Base-by-base conservation (phyloP, 2,329 filamentous ascomycete genomes). In the Dactylellina haptotyla region DNA sequence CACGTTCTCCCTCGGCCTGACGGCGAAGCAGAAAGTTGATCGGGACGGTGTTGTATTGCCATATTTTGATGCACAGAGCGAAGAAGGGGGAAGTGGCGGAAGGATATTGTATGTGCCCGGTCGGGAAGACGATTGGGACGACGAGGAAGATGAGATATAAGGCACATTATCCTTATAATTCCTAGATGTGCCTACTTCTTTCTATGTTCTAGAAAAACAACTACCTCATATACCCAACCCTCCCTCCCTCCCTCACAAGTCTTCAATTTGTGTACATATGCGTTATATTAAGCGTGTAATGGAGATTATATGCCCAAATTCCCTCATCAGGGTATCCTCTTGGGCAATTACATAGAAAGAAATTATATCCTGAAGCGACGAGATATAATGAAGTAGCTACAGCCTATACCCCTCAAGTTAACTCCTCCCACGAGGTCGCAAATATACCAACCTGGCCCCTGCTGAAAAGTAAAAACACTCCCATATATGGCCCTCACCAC, bases 81-180 rank as follows among this genome's bases (percentile, higher is more conserved):
- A 89, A 30, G 89, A 88, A 0, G 86, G 87, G 0, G 93, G 93
- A 0, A 92, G 96, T 78, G 94, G 95, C 3, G 95, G 95, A 0
- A 86, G 94, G 73, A 99, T 99, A 76, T 80, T 99, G 78, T 99
- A 99, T 80, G 94, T 98, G 77, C 96, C 98, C 91, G 94, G 93
- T 1, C 87, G 88, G 75, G 95, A 98, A 82, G 77, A 99, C 81
- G 93, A 98, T 80, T 98, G 97, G 82, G 93, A 97, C 77, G 93
- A 96, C 70, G 93, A 96, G 79, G 93, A 97, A 79, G 93, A 97
- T 82, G 93, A 97, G 82, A 93, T 94, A 76, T 93, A 82, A 75
- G 79, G n/a, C n/a, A n/a, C n/a, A n/a, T n/a, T n/a, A n/a, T n/a
- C n/a, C n/a, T n/a, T n/a, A n/a, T n/a, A n/a, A n/a, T n/a, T n/a